Evolutionary conservation across 2,329 filamentous ascomycete species (phyloP).

Genomic region (Onygenales sp.): DNA sequence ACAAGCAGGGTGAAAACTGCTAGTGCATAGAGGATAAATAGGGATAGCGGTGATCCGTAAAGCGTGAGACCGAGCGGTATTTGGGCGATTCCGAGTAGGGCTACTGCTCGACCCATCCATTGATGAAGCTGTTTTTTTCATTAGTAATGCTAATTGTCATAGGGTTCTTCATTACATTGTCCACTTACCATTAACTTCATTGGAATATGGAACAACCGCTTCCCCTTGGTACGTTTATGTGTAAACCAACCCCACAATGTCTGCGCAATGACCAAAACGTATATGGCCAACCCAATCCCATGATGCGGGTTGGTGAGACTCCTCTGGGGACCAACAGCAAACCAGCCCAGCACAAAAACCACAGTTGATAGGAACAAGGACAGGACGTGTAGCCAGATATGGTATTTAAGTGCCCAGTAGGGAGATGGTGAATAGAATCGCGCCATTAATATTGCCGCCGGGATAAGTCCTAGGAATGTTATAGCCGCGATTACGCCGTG

Average conservation of each 20-base stretch:
- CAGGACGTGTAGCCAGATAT: constrained; percentile 55
- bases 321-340: constrained; percentile 52
- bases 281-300: constrained; percentile 56
- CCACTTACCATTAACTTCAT: constrained; percentile 47
- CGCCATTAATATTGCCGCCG: constrained; percentile 49
- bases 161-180: background rate
- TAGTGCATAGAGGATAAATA: constrained; percentile 79
- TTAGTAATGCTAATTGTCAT: constrained; percentile 4
- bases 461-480: constrained; percentile 52
- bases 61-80: constrained; percentile 81
- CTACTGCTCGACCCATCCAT: constrained; percentile 72
- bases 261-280: constrained; percentile 51
- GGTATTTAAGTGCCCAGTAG: constrained; percentile 47
- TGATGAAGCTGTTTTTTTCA: constrained; percentile 60
- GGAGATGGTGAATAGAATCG: constrained; percentile 50
- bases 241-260: constrained; percentile 50
- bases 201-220: constrained; percentile 45
- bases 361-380: constrained; percentile 53
- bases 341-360: constrained; percentile 52
- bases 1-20: constrained; percentile 65
- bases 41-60: constrained; percentile 76
- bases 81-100: constrained; percentile 74
- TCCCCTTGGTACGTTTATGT: constrained; percentile 44
- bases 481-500: constrained; percentile 53
- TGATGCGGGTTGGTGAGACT: constrained; percentile 58